A percentile compares a stretch with the other conserved stretches of the same genome.
Conservation (phyloP, 192 early-diverging fungal genomes). For the Gamsiella multidivaricata region DNA sequence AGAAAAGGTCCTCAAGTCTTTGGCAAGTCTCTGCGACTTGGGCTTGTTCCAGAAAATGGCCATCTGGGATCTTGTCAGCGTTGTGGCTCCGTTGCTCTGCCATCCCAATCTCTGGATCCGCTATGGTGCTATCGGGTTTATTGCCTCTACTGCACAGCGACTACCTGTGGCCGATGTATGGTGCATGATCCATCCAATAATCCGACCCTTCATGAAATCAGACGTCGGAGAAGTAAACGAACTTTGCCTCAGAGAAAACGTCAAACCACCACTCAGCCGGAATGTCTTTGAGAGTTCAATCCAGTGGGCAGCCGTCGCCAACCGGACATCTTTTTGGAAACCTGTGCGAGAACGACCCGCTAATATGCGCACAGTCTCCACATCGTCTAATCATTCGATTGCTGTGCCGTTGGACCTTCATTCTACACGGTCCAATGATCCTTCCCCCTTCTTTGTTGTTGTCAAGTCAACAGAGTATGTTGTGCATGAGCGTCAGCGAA, state of each 20-base stretch:
- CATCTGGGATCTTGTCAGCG: constrained; percentile 77
- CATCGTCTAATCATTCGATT: constrained; percentile 22
- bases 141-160: constrained; percentile 68
- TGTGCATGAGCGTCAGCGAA: too few relatives aligned
- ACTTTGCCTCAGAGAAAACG: constrained; percentile 67
- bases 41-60: constrained; percentile 81
- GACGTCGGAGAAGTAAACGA: constrained; percentile 76
- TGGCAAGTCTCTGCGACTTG: constrained; percentile 81
- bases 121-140: constrained; percentile 78
- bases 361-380: constrained; percentile 20
- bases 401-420: constrained; percentile 36
- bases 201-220: constrained; percentile 73
- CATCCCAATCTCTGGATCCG: constrained; percentile 88
- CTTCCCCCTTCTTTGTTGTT: constrained; percentile 33
- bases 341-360: constrained; percentile 55
- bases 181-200: constrained; percentile 80
- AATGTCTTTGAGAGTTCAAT: constrained; percentile 47
- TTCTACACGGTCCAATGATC: constrained; percentile 17
- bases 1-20: constrained; percentile 85
- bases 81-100: constrained; percentile 76
- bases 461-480: constrained; percentile 63
- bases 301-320: constrained; percentile 66
- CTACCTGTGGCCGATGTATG: constrained; percentile 78
- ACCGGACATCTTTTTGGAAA: constrained; percentile 65
- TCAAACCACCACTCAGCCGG: constrained; percentile 72